These are phyloP conservation scores for Pholiota molesta DNA, from an alignment of 768 basidiomycete genomes.

Conservation along the genomic window DNA sequence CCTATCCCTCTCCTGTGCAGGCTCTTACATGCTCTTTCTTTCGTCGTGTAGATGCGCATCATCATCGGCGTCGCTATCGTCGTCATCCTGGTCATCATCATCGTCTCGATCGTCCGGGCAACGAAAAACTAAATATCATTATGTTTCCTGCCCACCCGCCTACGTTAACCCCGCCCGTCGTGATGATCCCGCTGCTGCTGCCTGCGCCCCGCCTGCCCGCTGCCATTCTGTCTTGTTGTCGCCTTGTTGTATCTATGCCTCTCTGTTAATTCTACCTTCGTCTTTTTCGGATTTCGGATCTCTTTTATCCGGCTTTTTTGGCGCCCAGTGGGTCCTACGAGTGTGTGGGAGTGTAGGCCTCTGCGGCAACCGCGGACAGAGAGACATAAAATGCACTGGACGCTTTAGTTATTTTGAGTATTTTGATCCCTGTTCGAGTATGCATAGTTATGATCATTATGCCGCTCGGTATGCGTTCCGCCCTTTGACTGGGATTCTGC, in stretches of 20 bases:
- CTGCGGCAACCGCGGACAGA: background rate
- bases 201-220: background rate
- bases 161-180: background rate
- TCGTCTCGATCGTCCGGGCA: constrained; percentile 92
- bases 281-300: background rate
- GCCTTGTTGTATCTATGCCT: constrained; percentile 3
- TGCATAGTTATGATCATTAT: no score
- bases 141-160: background rate
- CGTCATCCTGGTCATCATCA: constrained; percentile 93
- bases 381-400: background rate
- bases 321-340: no score
- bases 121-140: constrained; percentile 48
- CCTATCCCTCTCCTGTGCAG: background rate
- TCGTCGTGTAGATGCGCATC: constrained; percentile 78
- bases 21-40: constrained; percentile 9
- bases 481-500: no score
- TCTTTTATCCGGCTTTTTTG: background rate
- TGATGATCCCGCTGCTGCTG: background rate
- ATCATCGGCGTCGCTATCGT: constrained; percentile 91
- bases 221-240: background rate
- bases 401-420: background rate
- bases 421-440: no score
- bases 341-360: background rate
- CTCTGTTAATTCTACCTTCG: background rate
- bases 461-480: no score